A percentile compares a stretch with the other conserved stretches of the same genome.
Conservation (phyloP, 2,329 filamentous ascomycete species). For the Pezizomycotina sp. region DNA sequence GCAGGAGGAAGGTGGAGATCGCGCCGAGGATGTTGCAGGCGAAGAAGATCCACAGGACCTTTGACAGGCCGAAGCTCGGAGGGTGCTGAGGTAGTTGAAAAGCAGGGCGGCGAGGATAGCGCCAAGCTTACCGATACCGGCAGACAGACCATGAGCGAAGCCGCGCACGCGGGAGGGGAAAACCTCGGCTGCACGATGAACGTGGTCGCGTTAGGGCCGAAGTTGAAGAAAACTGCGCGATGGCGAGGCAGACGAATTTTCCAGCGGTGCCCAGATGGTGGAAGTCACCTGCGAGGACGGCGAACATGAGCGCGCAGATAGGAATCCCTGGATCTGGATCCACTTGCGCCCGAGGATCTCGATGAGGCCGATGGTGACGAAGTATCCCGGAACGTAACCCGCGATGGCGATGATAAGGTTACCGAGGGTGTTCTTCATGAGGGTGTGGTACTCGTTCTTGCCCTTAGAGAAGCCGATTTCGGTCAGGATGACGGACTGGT, state of each 20-base stretch:
- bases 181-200: constrained; percentile 29
- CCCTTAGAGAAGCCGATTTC: constrained; percentile 28
- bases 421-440: constrained; percentile 28
- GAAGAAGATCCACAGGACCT: constrained; percentile 26
- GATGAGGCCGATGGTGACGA: constrained; percentile 25
- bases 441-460: constrained; percentile 26
- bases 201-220: constrained; percentile 28
- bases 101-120: constrained; percentile 33
- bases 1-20: constrained; percentile 22
- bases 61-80: constrained; percentile 20
- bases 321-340: constrained; percentile 42
- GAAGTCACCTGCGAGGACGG: constrained; percentile 14
- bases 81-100: constrained; percentile 39
- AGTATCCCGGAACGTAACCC: constrained; percentile 26
- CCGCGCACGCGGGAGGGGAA: constrained; percentile 29
- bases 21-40: constrained; percentile 23
- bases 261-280: constrained; percentile 11
- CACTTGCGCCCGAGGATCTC: constrained; percentile 42
- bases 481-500: constrained; percentile 27
- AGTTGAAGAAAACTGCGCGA: constrained; percentile 24
- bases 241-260: constrained; percentile 16
- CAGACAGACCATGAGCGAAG: constrained; percentile 29
- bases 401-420: constrained; percentile 28
- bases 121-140: constrained; percentile 29
- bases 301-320: constrained; percentile 3